phyloP scores from a whole-genome alignment of 179 eudicot species.

The Vitellaria paradoxa region DNA sequence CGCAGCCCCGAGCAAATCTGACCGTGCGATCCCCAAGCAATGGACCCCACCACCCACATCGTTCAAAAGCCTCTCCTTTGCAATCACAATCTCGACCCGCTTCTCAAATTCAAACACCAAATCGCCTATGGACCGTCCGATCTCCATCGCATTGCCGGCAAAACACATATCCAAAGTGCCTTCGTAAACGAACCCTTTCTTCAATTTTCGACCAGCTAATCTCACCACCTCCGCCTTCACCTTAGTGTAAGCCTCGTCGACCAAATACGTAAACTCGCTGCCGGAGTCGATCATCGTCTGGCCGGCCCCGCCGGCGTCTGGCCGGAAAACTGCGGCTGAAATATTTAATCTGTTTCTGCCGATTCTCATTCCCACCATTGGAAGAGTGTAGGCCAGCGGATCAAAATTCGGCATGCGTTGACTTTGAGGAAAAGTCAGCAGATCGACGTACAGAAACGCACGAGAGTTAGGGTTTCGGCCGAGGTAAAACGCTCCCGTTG shows the following conservation, averaged over 20 bases:
- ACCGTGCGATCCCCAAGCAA: conserved; percentile 57
- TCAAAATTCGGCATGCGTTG: conserved; percentile 49
- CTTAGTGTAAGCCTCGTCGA: conserved; percentile 47
- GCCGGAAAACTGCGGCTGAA: conserved; percentile 24
- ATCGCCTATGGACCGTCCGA: conserved; percentile 49
- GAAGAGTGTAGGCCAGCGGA: conserved; percentile 43
- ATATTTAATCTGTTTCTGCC: conserved; percentile 27
- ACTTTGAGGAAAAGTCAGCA: conserved; percentile 33
- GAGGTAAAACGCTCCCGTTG: conserved; percentile 37
- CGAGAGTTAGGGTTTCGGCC: conserved; percentile 42
- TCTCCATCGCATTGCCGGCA: conserved; percentile 28
- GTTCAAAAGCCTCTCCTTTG: conserved; percentile 27
- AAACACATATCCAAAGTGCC: conserved; percentile 51
- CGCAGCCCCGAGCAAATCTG: conserved; percentile 36
- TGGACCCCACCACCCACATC: conserved; percentile 55
- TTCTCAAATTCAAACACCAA: conserved; percentile 46
- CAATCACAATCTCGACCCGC: conserved; percentile 40
- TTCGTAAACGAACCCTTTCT: conserved; percentile 43
- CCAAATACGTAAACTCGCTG: conserved; percentile 48
- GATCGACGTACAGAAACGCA: conserved; percentile 23
- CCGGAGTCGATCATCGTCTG: conserved; percentile 64
- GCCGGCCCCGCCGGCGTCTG: conserved; percentile 45
- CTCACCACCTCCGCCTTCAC: conserved; percentile 33
- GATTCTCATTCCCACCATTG: conserved; percentile 33
- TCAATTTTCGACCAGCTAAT: conserved; percentile 34